Conservation (phyloP, 257 asterid species). For the Fraxinus cuspidata region DNA sequence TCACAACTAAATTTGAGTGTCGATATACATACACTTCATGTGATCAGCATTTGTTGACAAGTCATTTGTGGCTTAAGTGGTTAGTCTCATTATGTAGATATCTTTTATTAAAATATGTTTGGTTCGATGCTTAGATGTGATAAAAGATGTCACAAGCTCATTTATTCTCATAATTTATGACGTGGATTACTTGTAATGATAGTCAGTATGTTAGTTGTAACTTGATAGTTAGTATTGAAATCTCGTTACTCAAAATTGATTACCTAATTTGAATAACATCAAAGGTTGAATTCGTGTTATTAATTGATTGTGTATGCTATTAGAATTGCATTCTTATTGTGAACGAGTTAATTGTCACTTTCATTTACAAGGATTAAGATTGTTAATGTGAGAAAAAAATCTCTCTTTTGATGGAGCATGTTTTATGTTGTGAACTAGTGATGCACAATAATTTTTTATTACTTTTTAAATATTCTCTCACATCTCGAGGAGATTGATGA, state of each 20-base stretch:
- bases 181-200: neutral
- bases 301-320: neutral
- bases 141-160: neutral
- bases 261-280: neutral
- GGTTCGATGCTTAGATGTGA: too few relatives aligned
- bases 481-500: too few relatives aligned
- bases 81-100: neutral
- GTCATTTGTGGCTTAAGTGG: neutral
- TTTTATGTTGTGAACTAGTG: neutral
- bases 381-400: too few relatives aligned
- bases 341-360: neutral
- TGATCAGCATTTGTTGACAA: too few relatives aligned
- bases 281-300: neutral
- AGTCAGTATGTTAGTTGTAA: neutral
- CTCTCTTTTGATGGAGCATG: neutral
- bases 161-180: neutral
- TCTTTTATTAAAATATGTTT: too few relatives aligned
- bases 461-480: neutral
- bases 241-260: neutral
- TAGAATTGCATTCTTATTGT: too few relatives aligned
- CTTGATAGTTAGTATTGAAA: neutral
- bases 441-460: too few relatives aligned
- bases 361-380: neutral
- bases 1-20: too few relatives aligned
- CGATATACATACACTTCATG: too few relatives aligned